phyloP scores from a whole-genome alignment of 2,329 filamentous ascomycete genomes.

The Cordyceps tenuipes region DNA sequence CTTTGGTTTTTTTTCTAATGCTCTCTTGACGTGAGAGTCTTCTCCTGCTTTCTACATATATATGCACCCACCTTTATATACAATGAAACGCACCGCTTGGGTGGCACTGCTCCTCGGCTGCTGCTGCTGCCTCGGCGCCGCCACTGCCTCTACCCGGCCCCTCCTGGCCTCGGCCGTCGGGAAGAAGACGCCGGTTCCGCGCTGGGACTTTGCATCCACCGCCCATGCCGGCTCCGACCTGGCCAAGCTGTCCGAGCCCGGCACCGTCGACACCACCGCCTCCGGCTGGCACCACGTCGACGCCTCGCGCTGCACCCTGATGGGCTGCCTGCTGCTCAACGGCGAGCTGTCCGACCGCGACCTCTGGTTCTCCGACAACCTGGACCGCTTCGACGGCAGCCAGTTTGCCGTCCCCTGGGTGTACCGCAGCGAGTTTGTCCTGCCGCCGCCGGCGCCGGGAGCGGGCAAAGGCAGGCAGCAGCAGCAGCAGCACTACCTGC shows the following conservation, averaged over 20 bases:
- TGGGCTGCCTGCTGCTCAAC: constrained; percentile 47
- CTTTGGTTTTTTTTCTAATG: too few relatives aligned
- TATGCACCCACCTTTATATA: too few relatives aligned
- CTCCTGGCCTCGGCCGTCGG: constrained; percentile 15
- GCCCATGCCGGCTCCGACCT: constrained; percentile 28
- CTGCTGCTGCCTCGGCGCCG: too few relatives aligned
- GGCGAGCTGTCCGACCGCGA: constrained; percentile 43
- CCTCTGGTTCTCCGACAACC: constrained; percentile 47
- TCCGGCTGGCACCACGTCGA: constrained; percentile 43
- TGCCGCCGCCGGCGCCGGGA: constrained; percentile 25
- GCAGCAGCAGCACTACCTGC: constrained; percentile 35
- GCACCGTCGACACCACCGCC: constrained; percentile 31
- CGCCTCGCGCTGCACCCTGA: constrained; percentile 42
- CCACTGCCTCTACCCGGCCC: too few relatives aligned
- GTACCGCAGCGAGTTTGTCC: constrained; percentile 45
- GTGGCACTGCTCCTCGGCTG: too few relatives aligned
- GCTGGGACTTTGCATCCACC: constrained; percentile 43
- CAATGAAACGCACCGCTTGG: too few relatives aligned
- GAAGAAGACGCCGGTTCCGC: constrained; percentile 26
- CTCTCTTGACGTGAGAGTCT: too few relatives aligned
- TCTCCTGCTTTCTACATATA: too few relatives aligned
- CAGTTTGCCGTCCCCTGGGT: constrained; percentile 49
- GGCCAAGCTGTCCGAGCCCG: constrained; percentile 32
- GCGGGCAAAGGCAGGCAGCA: too few relatives aligned
- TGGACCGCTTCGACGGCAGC: constrained; percentile 31